Evolutionary conservation across 345 rosid species (phyloP), one percentile per base, ranked within the genome.

Genomic region (Toxicodendron radicans): DNA sequence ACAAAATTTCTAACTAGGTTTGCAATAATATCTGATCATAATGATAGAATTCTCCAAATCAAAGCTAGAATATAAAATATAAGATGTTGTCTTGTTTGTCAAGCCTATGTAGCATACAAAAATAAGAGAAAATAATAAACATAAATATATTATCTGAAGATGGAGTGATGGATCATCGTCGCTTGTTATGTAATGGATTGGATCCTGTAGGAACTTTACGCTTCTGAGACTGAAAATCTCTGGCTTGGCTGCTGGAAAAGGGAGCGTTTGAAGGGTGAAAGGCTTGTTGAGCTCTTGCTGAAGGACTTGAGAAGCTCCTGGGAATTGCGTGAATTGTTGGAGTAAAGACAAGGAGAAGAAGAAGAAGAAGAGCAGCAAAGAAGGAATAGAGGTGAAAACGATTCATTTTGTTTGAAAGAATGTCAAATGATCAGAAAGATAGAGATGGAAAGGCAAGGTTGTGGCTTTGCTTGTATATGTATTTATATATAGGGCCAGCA

Each of bases 141-240:
- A 60, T 27, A 59, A 14, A 46, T 3, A 27, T 48, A 66, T 66
- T 49, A 20, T 32, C 62, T 48, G 45, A 27, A 10, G 20, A 43
- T 21, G 58, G 58, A 51, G 43, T 1, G 43, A 38, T 38, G 8
- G 43, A 38, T 43, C 66, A 45, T 51, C 32, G 17, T 65, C 78
- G 60, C 45, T 38, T 75, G 68, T 75, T 75, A 64, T 75, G 78
- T 9, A 75, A 60, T 33, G 78, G 78, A 58, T 75, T 75, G 23
- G 78, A 75, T 75, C 78, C 78, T 9, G 78, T 75, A 23, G 78
- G 78, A 68, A 75, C 68, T n/a, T 41, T 68, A 13, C 78, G 49
- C 73, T 75, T 75, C 73, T 75, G 33, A 11, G 73, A 61, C 41
- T 75, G n/a, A 38, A 67, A 58, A 8, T 49, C 60, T 48, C 41